These are phyloP conservation scores for Cercospora beticola DNA, from an alignment of 2,329 filamentous ascomycete genomes.

Conservation along the genomic window DNA sequence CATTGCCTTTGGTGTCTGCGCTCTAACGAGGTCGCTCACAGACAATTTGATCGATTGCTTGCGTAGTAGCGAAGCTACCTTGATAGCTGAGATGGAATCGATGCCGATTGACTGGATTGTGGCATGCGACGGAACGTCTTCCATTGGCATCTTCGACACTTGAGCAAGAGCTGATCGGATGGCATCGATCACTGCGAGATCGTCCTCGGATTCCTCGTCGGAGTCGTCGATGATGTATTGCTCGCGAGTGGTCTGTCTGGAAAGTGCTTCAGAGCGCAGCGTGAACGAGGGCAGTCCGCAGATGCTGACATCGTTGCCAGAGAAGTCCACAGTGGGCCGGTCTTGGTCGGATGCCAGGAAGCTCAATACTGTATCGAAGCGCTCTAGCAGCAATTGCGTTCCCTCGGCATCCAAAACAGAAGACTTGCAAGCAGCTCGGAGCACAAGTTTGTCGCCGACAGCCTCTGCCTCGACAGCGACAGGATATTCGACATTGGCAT, in stretches of 20 bases:
- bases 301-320: slow-evolving; percentile 56
- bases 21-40: slow-evolving; percentile 69
- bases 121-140: slow-evolving; percentile 59
- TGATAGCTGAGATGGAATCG: slow-evolving; percentile 90
- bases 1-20: slow-evolving; percentile 66
- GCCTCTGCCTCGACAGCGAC: slow-evolving; percentile 79
- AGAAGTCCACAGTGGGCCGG: slow-evolving; percentile 56
- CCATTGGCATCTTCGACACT: slow-evolving; percentile 58
- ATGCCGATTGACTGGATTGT: slow-evolving; percentile 82
- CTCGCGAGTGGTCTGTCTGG: slow-evolving; percentile 14
- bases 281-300: slow-evolving; percentile 60
- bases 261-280: slow-evolving; percentile 12
- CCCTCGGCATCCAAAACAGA: slow-evolving; percentile 51
- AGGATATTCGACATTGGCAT: slow-evolving; percentile 74
- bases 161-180: slow-evolving; percentile 51
- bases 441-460: slow-evolving; percentile 56
- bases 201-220: not conserved
- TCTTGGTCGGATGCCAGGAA: slow-evolving; percentile 55
- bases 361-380: slow-evolving; percentile 60
- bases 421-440: slow-evolving; percentile 70
- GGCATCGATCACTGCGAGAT: slow-evolving; percentile 10
- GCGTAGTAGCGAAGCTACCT: slow-evolving; percentile 69
- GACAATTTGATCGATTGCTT: slow-evolving; percentile 61
- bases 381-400: slow-evolving; percentile 54
- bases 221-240: slow-evolving; percentile 4